Conservation (phyloP, 2,329 filamentous ascomycete genomes). For the Pseudogymnoascus sp. region DNA sequence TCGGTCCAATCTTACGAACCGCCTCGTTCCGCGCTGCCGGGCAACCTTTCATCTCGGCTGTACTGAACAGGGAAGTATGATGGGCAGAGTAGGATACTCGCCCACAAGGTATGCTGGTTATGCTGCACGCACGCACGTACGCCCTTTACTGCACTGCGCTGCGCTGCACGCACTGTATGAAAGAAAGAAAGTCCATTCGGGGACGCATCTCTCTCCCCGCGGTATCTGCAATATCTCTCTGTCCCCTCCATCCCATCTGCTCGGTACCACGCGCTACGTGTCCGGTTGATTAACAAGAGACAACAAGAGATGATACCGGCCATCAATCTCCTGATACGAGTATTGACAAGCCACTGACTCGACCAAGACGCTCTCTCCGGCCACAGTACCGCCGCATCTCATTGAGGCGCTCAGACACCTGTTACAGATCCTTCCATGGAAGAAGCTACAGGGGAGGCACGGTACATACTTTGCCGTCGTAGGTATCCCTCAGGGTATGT, state of each 20-base stretch:
- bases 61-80: background rate
- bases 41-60: background rate
- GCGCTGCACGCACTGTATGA: background rate
- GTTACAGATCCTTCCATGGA: slow-evolving; percentile 4
- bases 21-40: background rate
- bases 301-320: background rate
- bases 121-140: background rate
- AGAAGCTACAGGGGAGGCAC: background rate
- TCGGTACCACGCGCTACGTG: background rate
- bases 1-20: background rate
- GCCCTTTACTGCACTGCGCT: background rate
- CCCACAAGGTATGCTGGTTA: background rate
- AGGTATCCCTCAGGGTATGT: background rate
- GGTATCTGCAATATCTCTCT: background rate
- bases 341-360: background rate
- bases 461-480: background rate
- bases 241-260: background rate
- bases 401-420: background rate
- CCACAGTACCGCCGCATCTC: background rate
- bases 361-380: background rate
- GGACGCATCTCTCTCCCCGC: background rate
- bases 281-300: background rate
- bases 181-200: background rate
- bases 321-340: background rate
- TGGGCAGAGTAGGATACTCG: background rate